Evolutionary conservation across 805 yeast species (phyloP).

Genomic region (Alloascoidea africana): DNA sequence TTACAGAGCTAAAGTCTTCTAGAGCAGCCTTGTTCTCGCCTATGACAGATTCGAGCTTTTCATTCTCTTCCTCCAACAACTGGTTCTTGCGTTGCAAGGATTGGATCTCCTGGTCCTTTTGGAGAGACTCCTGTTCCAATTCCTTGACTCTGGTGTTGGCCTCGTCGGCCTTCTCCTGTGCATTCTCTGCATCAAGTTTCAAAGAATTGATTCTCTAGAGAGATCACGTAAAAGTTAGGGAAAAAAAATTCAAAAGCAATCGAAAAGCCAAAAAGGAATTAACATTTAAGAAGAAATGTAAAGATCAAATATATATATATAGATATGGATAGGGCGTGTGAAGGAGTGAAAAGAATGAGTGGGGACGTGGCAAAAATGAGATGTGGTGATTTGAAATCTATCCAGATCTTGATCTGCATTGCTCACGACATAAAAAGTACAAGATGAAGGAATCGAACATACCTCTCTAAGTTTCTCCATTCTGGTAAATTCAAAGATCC

Average conservation of each 20-base stretch:
- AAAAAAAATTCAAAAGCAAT: neutral
- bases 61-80: slow-evolving; percentile 68
- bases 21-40: slow-evolving; percentile 71
- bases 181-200: slow-evolving; percentile 88
- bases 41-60: slow-evolving; percentile 58
- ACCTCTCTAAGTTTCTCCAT: slow-evolving; percentile 1
- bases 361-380: no score
- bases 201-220: slow-evolving; percentile 72
- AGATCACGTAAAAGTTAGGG: neutral
- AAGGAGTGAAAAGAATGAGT: no score
- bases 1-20: slow-evolving; percentile 79
- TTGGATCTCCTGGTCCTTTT: slow-evolving; percentile 91
- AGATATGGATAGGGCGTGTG: no score
- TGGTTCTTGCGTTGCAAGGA: slow-evolving; percentile 86
- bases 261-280: neutral
- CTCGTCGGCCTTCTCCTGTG: slow-evolving; percentile 96
- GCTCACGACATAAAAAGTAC: no score
- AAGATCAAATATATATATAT: no score
- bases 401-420: no score
- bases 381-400: neutral
- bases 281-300: no score
- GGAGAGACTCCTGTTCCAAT: slow-evolving; percentile 82
- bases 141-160: slow-evolving; percentile 66
- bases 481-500: no score
- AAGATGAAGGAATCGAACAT: neutral